Evolutionary conservation across 2,329 filamentous ascomycete genomes (phyloP), one percentile per base, ranked within the genome.

Genomic region (Teratosphaeria gauchensis): DNA sequence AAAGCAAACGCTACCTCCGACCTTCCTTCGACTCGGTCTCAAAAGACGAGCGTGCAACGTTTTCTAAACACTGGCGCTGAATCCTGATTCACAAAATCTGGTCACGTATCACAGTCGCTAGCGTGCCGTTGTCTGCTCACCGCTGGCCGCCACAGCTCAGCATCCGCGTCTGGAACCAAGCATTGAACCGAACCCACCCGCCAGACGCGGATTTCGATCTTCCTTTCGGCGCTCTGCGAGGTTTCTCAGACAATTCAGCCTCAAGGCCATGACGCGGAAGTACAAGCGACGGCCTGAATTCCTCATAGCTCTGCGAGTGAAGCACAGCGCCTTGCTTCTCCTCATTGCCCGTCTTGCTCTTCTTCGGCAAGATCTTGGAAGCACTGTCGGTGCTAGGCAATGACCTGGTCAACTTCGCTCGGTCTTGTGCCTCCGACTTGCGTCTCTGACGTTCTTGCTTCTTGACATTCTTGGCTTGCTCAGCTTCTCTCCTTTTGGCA

Each of bases 101-200:
- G 24, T 28, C 24, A 28, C 4, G 24, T 28, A 28, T 28, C 24
- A 28, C 24, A 28, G 24, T 28, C 24, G 24, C 24, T 28, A 28
- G 24, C 35, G n/a, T 42, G 4, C n/a, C 5, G 16, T 9, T 48
- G 33, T 28, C 33, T 28, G 42, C 33, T 30, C 35, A 51, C 32
- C 54, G 54, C 11, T 33, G n/a, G 24, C 48, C n/a, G 2, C 30
- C 30, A 57, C 81, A 73, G 60, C 79, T 77, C 62, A 82, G 76
- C 57, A 83, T 66, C 59, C 80, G 73, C 42, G 81, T 83, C 65
- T 77, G 76, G 63, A 82, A 72, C 81, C 81, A 83, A 2, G 80
- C 80, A 54, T 82, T 71, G 65, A 83, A 82, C n/a, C 77, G 71
- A 56, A 81, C 73, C 80, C 80, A 83, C 12, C 75, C 68, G 38